A percentile compares a stretch with the other conserved stretches of the same genome.
Conservation (phyloP, 345 rosid genomes). For the Gossypium australe region DNA sequence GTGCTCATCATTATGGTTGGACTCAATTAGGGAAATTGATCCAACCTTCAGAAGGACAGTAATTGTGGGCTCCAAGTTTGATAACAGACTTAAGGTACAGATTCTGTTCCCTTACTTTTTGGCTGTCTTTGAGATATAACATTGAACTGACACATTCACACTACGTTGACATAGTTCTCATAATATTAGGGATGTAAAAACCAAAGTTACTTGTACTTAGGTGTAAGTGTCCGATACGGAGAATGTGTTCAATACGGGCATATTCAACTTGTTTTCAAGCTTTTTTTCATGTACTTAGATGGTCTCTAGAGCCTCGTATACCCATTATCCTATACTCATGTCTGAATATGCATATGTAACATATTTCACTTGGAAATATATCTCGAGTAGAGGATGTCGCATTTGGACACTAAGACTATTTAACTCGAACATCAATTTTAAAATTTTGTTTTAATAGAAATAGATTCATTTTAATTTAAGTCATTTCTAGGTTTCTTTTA, state of each 20-base stretch:
- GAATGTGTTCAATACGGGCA: not conserved
- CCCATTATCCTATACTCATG: not conserved
- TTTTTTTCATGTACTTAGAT: not conserved
- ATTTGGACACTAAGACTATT: no score
- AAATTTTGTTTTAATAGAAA: no score
- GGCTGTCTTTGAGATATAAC: not conserved
- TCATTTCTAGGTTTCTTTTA: no score
- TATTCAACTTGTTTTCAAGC: not conserved
- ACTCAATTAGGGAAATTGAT: constrained; percentile 85
- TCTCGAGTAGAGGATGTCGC: no score
- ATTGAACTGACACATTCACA: not conserved
- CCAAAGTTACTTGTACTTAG: not conserved
- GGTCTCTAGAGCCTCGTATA: not conserved
- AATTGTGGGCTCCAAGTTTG: constrained; percentile 93
- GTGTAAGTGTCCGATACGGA: not conserved
- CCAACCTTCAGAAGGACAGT: constrained; percentile 75
- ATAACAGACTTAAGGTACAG: constrained; percentile 91
- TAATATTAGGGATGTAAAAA: not conserved
- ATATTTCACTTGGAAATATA: not conserved
- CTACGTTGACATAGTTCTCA: not conserved
- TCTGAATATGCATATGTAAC: not conserved
- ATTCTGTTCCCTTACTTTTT: not conserved
- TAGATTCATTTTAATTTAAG: no score
- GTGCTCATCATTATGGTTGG: constrained; percentile 98
- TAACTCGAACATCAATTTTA: no score